Evolutionary conservation across 352 stramenopile species (phyloP), one percentile per base, ranked within the genome.

Genomic region (Phytophthora kernoviae): DNA sequence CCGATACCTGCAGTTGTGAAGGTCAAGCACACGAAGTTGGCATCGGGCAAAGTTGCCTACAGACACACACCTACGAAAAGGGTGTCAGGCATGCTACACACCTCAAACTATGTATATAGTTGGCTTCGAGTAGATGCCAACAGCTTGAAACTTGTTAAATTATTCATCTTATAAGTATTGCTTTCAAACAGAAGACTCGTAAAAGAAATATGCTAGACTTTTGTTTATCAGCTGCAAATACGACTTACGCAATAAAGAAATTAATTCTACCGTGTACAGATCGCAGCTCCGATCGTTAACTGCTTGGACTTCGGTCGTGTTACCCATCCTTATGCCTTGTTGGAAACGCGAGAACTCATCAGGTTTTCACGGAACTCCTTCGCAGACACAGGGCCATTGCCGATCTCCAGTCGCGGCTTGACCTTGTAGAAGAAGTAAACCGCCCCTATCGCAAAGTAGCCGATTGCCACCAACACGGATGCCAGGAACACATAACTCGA

Each of bases 11-110:
- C 70, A 17, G 26, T 54, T 30, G 49, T 65, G 5, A 88, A 84
- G 51, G 53, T 88, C 34, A 70, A 84, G 53, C 79, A 88, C 76
- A 80, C 84, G 48, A 84, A 79, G 43, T 22, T 59, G 14, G 15
- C 34, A 27, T 59, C 57, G 22, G 33, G 48, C 17, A 1, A 36
- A 18, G 40, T 9, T 2, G 12, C 46, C 24, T 14, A 59, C 54
- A 36, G 17, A 17, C 9, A 36, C 47, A n/a, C n/a, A n/a, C n/a
- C n/a, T n/a, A n/a, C n/a, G n/a, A n/a, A n/a, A n/a, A n/a, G n/a
- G n/a, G n/a, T n/a, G n/a, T n/a, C 22, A 65, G 18, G 57, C 32
- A 43, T 36, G 32, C 48, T 18, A 59, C 32, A n/a, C 40, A 64
- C 40, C 10, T 58, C 12, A 65, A 59, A 26, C 11, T 65, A 5